Base-by-base conservation (phyloP, 1,284 basidiomycete genomes). In the Puccinia hordei region DNA sequence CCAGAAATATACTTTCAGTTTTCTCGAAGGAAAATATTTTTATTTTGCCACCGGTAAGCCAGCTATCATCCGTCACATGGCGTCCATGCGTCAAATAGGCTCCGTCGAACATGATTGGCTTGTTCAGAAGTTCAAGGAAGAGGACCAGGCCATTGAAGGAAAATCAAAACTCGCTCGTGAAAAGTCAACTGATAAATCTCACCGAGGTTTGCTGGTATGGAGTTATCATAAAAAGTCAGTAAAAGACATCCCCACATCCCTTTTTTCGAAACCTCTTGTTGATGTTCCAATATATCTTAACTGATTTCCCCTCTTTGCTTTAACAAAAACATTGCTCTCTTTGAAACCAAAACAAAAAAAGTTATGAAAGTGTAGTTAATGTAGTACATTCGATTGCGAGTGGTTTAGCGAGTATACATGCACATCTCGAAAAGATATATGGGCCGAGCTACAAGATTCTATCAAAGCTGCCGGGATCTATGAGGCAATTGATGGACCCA, bases 341-440 rank as follows among this genome's bases (percentile, higher is more conserved):
- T 41, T 35, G 24, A 15, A n/a, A 5, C 5, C 6, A 49, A 71
- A 38, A n/a, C n/a, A n/a, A n/a, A n/a, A 38, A 61, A 24, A 76
- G 73, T 38, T 76, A 76, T 55, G 73, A 76, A 66, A 76, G 51
- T 51, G 63, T 66, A 33, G 66, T 76, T 46, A 76, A 76, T 30
- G 65, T 76, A 10, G 41, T 61, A n/a, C 38, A 76, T 76, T 66
- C 61, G n/a, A 63, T 76, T 15, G 73, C 73, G 10, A 65, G 57
- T 30, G 49, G 59, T 15, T n/a, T 76, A 17, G 63, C 73, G n/a
- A 65, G 51, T 49, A 53, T 76, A 9, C 61, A 76, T 35, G 44
- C 33, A 10, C 73, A 76, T 46, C 2, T 76, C 2, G 61, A 66
- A 46, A 76, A 66, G 49, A 65, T 76, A 51, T 76, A 76, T 41